Evolutionary conservation across 2,329 filamentous ascomycete species (phyloP).

Genomic region (Xylaria arbuscula): DNA sequence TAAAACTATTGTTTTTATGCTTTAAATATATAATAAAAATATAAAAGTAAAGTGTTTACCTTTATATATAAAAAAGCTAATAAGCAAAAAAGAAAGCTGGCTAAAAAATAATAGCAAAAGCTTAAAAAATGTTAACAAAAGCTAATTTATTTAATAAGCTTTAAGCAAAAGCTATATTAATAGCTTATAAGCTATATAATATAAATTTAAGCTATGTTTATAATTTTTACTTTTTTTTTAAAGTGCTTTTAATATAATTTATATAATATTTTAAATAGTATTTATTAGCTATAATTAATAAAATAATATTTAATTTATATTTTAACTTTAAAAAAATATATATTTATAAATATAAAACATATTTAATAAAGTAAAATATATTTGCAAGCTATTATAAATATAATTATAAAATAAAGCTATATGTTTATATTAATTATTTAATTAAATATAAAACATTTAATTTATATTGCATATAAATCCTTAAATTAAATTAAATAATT

Average conservation of each 20-base stretch:
- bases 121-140: background rate
- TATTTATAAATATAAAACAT: background rate
- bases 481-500: conserved; percentile 10
- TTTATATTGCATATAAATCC: background rate
- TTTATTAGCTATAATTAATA: background rate
- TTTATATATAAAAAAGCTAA: background rate
- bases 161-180: background rate
- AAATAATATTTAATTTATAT: background rate
- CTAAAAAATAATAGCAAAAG: background rate
- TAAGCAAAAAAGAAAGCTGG: background rate
- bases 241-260: background rate
- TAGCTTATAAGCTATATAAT: background rate
- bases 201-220: background rate
- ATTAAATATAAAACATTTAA: conserved; percentile 5
- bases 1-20: background rate
- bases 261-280: conserved; percentile 11
- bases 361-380: background rate
- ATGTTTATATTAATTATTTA: conserved; percentile 10
- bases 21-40: background rate
- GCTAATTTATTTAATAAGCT: background rate
- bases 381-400: background rate
- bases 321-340: background rate
- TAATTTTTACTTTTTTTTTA: conserved; percentile 4
- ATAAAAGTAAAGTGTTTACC: background rate
- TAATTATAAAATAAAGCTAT: background rate